Evolutionary conservation across 495 filamentous ascomycete species (phyloP), one percentile per base, ranked within the genome.

Genomic region (Podospora pseudoanserina): DNA sequence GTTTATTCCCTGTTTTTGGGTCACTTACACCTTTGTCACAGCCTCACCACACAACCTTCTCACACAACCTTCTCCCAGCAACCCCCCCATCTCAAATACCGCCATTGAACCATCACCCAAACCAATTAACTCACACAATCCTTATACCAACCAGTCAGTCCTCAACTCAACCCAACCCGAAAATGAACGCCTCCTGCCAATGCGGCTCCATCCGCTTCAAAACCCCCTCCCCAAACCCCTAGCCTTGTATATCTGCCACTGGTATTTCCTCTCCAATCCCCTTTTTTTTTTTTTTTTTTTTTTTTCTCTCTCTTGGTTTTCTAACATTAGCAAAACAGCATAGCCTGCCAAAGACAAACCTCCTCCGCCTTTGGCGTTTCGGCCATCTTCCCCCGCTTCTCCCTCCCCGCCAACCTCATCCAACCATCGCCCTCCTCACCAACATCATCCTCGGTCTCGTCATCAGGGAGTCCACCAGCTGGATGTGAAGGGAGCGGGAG

Each of bases 201-300:
- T 91, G 89, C 76, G 84, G 86, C n/a, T 74, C 82, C 18, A 81
- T 91, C 27, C 65, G 70, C 65, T 91, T 91, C 78, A 85, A 81
- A 68, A 88, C 89, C 39, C 86, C 60, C 74, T 82, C 2, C 70
- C 75, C 19, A 78, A 83, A 64, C 87, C 87, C 1, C 80, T 89
- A 27, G 83, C 82, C 0, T 73, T 90, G 18, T 90, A 89, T 72
- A 86, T 89, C 73, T 91, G 89, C 78, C 89, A 91, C 78, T 91
- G 89, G 55, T 58, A 58, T 3, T 19, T 20, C 3, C 30, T 49
- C 39, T 13, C 39, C 39, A 13, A 5, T 18, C 39, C 39, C 39
- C 39, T 19, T 19, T 19, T 19, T 19, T 19, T 19, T 19, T 19
- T 49, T 1, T 49, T 11, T 11, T 11, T 6, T 49, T 23, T 23